Evolutionary conservation across 495 filamentous ascomycete genomes (phyloP).

Genomic region (Cercophora samala): DNA sequence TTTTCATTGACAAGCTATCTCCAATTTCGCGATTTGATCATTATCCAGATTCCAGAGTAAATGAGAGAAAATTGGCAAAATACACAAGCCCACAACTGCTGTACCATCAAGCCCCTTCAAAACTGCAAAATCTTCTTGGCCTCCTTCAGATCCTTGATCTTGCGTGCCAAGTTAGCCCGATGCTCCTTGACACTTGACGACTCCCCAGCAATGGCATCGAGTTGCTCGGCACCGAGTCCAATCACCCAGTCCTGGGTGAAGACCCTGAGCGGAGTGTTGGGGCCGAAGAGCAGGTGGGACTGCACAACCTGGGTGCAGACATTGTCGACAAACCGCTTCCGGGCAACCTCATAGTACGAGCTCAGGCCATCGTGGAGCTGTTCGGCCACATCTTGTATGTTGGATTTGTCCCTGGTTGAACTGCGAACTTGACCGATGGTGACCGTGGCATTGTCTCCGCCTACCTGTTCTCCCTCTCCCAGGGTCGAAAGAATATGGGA

Average conservation of each 20-base stretch:
- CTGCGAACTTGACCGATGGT: slow-evolving; percentile 21
- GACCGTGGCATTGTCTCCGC: not conserved
- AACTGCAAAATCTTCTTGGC: slow-evolving; percentile 27
- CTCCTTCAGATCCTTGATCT: slow-evolving; percentile 29
- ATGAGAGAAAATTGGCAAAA: too few species aligned
- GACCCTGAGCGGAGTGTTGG: slow-evolving; percentile 32
- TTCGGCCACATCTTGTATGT: slow-evolving; percentile 43
- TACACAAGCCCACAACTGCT: not conserved
- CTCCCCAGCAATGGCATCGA: slow-evolving; percentile 39
- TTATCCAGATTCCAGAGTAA: too few species aligned
- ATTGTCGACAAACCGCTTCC: slow-evolving; percentile 56
- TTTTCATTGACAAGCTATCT: too few species aligned
- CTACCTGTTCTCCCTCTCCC: slow-evolving; percentile 9
- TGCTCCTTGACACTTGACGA: slow-evolving; percentile 21
- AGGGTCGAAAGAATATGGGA: not conserved
- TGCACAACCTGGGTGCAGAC: slow-evolving; percentile 42
- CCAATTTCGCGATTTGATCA: too few species aligned
- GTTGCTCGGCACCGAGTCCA: slow-evolving; percentile 28
- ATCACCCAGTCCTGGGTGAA: slow-evolving; percentile 38
- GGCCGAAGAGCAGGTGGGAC: slow-evolving; percentile 34
- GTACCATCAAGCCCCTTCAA: not conserved
- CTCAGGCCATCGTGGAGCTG: slow-evolving; percentile 58
- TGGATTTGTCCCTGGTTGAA: slow-evolving; percentile 40
- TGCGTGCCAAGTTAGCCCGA: slow-evolving; percentile 26
- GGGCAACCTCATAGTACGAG: slow-evolving; percentile 59